Evolutionary conservation across 352 stramenopile genomes (phyloP).

Genomic region (Phytophthora aleatoria): DNA sequence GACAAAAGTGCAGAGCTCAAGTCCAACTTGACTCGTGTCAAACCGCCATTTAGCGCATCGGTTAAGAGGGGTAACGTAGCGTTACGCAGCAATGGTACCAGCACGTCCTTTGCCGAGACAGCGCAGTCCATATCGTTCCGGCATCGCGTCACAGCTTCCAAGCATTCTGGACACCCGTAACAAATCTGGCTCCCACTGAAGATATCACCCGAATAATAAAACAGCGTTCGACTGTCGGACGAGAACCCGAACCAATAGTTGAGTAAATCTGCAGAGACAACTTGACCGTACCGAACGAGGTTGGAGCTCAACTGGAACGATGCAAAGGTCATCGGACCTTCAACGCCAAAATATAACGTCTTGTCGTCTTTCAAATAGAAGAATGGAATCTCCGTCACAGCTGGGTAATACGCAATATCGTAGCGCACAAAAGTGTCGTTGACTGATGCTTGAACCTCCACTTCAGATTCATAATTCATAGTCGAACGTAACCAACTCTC

Average conservation of each 20-base stretch:
- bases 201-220: constrained; percentile 12
- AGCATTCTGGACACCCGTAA: constrained; percentile 20
- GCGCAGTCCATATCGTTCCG: constrained; percentile 24
- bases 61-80: constrained; percentile 10
- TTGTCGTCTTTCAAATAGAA: constrained; percentile 14
- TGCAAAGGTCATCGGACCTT: constrained; percentile 2
- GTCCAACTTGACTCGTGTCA: constrained; percentile 2
- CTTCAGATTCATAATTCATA: not conserved
- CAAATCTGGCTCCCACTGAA: constrained; percentile 16
- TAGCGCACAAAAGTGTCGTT: not conserved
- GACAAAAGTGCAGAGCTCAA: constrained; percentile 20
- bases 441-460: constrained; percentile 3
- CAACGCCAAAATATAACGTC: not conserved
- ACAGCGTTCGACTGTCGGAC: not conserved
- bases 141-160: constrained; percentile 23
- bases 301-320: constrained; percentile 25
- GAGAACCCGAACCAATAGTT: constrained; percentile 17
- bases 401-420: constrained; percentile 13
- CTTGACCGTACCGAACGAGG: constrained; percentile 15
- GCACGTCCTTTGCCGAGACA: constrained; percentile 11
- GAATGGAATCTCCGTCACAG: constrained; percentile 1
- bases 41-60: not conserved
- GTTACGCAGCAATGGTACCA: constrained; percentile 22
- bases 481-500: constrained; percentile 3
- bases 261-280: constrained; percentile 6